Conservation (phyloP, 345 rosid genomes). For the Arabidopsis suecica region DNA sequence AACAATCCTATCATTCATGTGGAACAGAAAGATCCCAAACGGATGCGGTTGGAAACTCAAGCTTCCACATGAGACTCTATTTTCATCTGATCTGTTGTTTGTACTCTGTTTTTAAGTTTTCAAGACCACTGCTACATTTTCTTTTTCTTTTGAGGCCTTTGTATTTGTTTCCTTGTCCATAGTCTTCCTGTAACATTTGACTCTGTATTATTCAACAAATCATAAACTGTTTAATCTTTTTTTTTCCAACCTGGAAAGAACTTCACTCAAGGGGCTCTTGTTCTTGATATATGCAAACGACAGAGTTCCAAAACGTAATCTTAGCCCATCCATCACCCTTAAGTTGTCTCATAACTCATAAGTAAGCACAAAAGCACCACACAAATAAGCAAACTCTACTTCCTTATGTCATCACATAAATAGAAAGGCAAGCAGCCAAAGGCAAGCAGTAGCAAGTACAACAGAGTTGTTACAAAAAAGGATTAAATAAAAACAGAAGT, state of each 20-base stretch:
- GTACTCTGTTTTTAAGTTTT: conserved; percentile 3
- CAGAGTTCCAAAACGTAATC: too few relatives aligned
- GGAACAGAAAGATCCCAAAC: conserved; percentile 79
- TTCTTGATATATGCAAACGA: too few relatives aligned
- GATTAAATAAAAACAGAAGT: too few relatives aligned
- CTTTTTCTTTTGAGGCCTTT: conserved; percentile 34
- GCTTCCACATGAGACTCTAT: conserved; percentile 54
- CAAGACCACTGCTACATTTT: conserved; percentile 43
- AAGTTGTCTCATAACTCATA: too few relatives aligned
- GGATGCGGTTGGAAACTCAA: conserved; percentile 81
- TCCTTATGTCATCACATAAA: too few relatives aligned
- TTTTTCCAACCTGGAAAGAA: not conserved
- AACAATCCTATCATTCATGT: conserved; percentile 48
- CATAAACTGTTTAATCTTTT: conserved; percentile 25
- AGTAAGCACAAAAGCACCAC: too few relatives aligned
- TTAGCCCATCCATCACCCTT: too few relatives aligned
- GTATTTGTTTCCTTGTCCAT: conserved; percentile 41
- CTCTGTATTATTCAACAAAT: conserved; percentile 35
- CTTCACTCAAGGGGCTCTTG: too few relatives aligned
- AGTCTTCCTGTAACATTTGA: conserved; percentile 41
- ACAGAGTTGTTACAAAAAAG: too few relatives aligned
- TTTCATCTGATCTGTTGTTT: not conserved
- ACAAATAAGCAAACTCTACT: too few relatives aligned
- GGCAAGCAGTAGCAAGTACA: too few relatives aligned
- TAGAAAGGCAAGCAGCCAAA: too few relatives aligned